Percentiles rank a stretch among this genome's conserved stretches.
Evolutionary conservation across 2,329 filamentous ascomycete genomes (phyloP).

Genomic region (Escovopsis sp.): DNA sequence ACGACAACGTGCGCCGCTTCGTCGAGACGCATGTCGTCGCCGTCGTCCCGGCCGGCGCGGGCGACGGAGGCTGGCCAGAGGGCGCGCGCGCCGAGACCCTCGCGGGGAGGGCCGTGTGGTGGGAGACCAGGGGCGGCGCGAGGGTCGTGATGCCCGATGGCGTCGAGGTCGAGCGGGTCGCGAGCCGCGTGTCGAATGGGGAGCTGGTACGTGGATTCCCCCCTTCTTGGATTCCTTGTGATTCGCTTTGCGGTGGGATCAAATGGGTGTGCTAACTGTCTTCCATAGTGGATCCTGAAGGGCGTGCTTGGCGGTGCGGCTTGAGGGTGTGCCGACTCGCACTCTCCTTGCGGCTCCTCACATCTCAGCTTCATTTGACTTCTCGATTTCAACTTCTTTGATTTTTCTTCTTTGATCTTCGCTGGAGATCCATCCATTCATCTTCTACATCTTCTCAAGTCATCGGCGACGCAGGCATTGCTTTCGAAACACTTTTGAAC

Average conservation of each 20-base stretch:
- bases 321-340: not conserved
- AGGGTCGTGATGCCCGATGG: constrained; percentile 66
- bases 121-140: constrained; percentile 52
- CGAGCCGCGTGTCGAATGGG: constrained; percentile 69
- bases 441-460: too few species aligned
- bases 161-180: constrained; percentile 62
- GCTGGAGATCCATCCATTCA: too few species aligned
- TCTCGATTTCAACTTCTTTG: too few species aligned
- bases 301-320: constrained; percentile 32
- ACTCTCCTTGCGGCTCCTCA: not conserved
- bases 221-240: too few species aligned
- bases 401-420: too few species aligned
- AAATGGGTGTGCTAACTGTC: not conserved
- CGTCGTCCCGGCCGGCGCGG: constrained; percentile 40
- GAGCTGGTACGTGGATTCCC: constrained; percentile 45
- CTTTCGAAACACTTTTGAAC: too few species aligned
- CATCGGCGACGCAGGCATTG: too few species aligned
- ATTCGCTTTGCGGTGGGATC: too few species aligned
- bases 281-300: constrained; percentile 48
- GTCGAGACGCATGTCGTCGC: constrained; percentile 75
- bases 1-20: constrained; percentile 62
- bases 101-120: constrained; percentile 57
- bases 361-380: too few species aligned
- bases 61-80: constrained; percentile 42
- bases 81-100: constrained; percentile 50